phyloP scores from a whole-genome alignment of 768 basidiomycete species.

The Kondoa malvinella region DNA sequence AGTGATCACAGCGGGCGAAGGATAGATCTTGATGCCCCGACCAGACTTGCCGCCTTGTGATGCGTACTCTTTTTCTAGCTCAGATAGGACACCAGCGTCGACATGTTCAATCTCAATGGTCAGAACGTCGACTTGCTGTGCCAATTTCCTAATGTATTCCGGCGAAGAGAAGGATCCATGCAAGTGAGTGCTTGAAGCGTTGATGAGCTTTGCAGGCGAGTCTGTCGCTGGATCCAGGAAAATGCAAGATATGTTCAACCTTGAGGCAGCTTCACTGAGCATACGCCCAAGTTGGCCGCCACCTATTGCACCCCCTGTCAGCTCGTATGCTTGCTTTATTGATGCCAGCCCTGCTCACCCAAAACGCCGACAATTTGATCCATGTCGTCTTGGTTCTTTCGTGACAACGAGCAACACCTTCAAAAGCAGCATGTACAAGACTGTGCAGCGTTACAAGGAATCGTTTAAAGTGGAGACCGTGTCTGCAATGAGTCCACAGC shows the following conservation, averaged over 20 bases:
- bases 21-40: slow-evolving; percentile 41
- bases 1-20: slow-evolving; percentile 60
- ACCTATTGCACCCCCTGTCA: slow-evolving; percentile 43
- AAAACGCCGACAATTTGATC: slow-evolving; percentile 3
- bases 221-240: slow-evolving; percentile 68
- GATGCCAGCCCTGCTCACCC: background rate
- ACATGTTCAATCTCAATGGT: slow-evolving; percentile 98
- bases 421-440: too few species aligned
- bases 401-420: too few species aligned
- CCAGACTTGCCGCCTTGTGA: slow-evolving; percentile 23
- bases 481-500: too few species aligned
- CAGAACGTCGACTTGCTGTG: slow-evolving; percentile 60
- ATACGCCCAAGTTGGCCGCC: slow-evolving; percentile 96
- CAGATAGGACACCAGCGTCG: slow-evolving; percentile 53
- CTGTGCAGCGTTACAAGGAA: too few species aligned
- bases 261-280: slow-evolving; percentile 75
- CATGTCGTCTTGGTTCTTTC: background rate
- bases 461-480: too few species aligned
- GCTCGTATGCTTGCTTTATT: background rate
- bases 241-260: slow-evolving; percentile 63
- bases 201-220: slow-evolving; percentile 75
- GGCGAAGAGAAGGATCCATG: slow-evolving; percentile 79
- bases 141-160: slow-evolving; percentile 59
- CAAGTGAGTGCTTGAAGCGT: slow-evolving; percentile 40
- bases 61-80: slow-evolving; percentile 35